phyloP scores from a whole-genome alignment of 1,284 basidiomycete genomes.

The Malassezia cuniculi region DNA sequence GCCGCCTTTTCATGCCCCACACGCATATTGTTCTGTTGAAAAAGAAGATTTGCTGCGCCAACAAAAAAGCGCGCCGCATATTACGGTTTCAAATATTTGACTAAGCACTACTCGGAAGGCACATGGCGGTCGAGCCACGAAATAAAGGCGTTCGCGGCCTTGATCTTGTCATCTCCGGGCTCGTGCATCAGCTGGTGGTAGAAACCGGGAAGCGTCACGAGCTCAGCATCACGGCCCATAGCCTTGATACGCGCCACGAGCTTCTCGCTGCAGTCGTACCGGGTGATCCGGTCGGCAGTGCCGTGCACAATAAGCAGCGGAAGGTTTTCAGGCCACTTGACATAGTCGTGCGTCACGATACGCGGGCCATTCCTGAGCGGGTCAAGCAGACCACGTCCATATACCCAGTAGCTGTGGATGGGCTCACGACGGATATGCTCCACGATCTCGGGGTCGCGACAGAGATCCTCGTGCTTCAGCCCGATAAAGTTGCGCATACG shows the following conservation, averaged over 20 bases:
- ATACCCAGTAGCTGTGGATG: conserved; percentile 53
- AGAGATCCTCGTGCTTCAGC: conserved; percentile 51
- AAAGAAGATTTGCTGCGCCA: too few relatives aligned
- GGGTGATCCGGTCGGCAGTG: conserved; percentile 60
- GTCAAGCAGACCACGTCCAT: conserved; percentile 57
- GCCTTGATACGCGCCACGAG: conserved; percentile 58
- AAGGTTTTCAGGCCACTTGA: conserved; percentile 58
- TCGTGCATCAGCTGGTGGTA: conserved; percentile 75
- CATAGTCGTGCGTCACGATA: conserved; percentile 49
- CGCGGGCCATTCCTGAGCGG: conserved; percentile 60
- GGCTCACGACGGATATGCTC: conserved; percentile 58
- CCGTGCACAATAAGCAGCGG: conserved; percentile 67
- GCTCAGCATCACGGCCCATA: conserved; percentile 55
- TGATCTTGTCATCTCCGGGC: conserved; percentile 55
- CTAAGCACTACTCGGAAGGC: too few relatives aligned
- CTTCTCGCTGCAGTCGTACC: conserved; percentile 52
- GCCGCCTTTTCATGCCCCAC: too few relatives aligned
- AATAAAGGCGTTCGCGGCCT: conserved; percentile 18
- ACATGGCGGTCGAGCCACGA: conserved; percentile 14
- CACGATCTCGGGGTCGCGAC: conserved; percentile 54
- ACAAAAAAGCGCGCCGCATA: too few relatives aligned
- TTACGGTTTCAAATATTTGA: too few relatives aligned
- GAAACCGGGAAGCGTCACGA: conserved; percentile 56
- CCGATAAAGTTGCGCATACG: too few relatives aligned
- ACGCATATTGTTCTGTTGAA: too few relatives aligned